phyloP scores from a whole-genome alignment of 192 early-diverging fungal genomes.

The Coemansia sp. region DNA sequence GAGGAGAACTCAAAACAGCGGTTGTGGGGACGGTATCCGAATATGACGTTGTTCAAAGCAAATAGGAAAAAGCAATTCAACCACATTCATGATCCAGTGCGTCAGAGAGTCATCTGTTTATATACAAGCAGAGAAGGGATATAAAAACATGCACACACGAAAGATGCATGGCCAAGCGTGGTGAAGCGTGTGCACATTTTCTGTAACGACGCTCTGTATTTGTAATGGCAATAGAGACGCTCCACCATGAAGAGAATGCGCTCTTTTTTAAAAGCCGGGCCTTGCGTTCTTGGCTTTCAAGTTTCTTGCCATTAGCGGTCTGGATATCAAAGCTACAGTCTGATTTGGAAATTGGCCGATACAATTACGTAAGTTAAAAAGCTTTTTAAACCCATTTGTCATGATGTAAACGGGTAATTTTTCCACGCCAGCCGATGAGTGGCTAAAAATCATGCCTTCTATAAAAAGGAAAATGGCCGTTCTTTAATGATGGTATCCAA shows the following conservation, averaged over 20 bases:
- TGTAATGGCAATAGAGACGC: background rate
- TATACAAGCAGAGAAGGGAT: background rate
- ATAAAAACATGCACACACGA: background rate
- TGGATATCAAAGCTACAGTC: no score
- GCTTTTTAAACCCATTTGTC: no score
- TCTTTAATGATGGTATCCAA: no score
- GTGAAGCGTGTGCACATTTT: background rate
- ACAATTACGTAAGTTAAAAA: no score
- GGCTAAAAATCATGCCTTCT: no score
- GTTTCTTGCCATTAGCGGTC: no score
- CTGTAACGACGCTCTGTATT: background rate
- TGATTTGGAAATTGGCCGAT: no score
- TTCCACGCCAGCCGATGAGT: no score
- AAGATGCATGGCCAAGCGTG: background rate
- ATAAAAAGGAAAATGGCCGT: no score
- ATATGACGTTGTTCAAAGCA: background rate
- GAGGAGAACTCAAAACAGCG: background rate
- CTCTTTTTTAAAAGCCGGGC: no score
- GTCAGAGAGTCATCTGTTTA: background rate
- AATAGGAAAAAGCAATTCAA: background rate
- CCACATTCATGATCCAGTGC: background rate
- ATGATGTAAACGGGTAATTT: no score
- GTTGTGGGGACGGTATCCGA: background rate
- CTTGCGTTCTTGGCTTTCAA: no score
- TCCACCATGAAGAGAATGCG: background rate